Base-by-base conservation (phyloP, 1,139 yeast genomes). In the Candida sanyaensis region DNA sequence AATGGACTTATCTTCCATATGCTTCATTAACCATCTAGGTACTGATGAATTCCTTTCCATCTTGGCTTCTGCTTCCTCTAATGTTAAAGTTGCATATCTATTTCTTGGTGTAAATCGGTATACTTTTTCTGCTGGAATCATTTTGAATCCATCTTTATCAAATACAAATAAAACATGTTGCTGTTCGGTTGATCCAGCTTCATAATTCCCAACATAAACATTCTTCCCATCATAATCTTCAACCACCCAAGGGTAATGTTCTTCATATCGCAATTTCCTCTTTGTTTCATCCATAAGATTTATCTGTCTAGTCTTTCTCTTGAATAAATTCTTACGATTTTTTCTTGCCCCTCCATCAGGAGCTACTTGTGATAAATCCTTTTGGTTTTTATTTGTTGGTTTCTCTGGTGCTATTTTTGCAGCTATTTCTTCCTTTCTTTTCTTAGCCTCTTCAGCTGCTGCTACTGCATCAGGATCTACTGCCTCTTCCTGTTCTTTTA, bases 1-100 rank as follows among this genome's bases (percentile, higher is more conserved):
- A 12, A 62, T 65, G 26, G 76, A 69, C 49, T 80, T 83, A 48
- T 86, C 87, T 54, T 83, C 86, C 80, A 90, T 79, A 62, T 89
- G 95, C 64, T 83, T 88, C 99, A 93, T 93, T 55, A 93, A 76
- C 99, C 99, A 93, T 65, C 99, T 81, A 43, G 97, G 96, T 12
- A 90, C 89, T 29, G 84, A 78, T 9, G 83, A 78, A 51, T 81
- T 83, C 63, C 87, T 86, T 58, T 88, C 95, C 96, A 92, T 89
- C 59, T 90, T 82, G 32, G 90, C 93, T 69, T 93, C 99, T 0
- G 98, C 99, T 68, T 93, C 99, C 61, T 93, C 99, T 49, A 91
- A 75, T 0, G 98, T 89, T 64, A 93, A 79, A 0, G 99, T 92
- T 6, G 97, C 96, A 64, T 89, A 93, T 64, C 86, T 88, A 65